Conservation (phyloP, 2,329 filamentous ascomycete species). For the Ceratocystis cacaofunesta region DNA sequence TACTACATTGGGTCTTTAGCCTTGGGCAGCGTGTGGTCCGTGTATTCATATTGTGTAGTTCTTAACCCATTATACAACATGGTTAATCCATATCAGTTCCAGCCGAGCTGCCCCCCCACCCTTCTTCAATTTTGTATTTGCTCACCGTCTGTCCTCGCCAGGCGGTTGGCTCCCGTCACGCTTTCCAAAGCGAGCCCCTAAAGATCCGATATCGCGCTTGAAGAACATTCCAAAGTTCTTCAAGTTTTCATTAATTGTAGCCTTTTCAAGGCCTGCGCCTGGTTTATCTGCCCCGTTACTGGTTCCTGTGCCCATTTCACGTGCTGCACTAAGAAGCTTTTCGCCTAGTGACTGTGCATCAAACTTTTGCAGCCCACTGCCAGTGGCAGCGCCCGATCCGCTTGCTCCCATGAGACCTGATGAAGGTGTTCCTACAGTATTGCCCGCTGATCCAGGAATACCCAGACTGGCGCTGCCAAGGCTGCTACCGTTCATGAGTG, state of each 20-base stretch:
- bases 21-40: not conserved
- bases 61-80: not conserved
- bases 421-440: not conserved
- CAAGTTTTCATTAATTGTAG: conserved; percentile 79
- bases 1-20: not conserved
- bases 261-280: conserved; percentile 36
- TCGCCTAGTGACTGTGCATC: conserved; percentile 73
- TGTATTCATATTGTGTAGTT: not conserved
- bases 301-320: conserved; percentile 57
- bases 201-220: conserved; percentile 64
- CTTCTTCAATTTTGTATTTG: not conserved
- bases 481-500: conserved; percentile 39
- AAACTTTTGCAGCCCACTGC: conserved; percentile 41
- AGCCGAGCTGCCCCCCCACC: not conserved
- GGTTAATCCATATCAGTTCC: not conserved
- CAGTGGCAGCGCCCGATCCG: conserved; percentile 28
- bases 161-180: conserved; percentile 31
- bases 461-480: conserved; percentile 18
- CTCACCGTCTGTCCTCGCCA: conserved; percentile 15
- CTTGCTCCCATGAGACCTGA: conserved; percentile 13
- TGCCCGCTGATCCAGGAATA: not conserved
- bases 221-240: conserved; percentile 97
- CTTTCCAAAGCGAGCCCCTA: conserved; percentile 60
- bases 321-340: conserved; percentile 72
- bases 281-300: conserved; percentile 17